These are phyloP conservation scores for Psilocybe tampanensis DNA, from an alignment of 768 basidiomycete species.

Conservation along the genomic window DNA sequence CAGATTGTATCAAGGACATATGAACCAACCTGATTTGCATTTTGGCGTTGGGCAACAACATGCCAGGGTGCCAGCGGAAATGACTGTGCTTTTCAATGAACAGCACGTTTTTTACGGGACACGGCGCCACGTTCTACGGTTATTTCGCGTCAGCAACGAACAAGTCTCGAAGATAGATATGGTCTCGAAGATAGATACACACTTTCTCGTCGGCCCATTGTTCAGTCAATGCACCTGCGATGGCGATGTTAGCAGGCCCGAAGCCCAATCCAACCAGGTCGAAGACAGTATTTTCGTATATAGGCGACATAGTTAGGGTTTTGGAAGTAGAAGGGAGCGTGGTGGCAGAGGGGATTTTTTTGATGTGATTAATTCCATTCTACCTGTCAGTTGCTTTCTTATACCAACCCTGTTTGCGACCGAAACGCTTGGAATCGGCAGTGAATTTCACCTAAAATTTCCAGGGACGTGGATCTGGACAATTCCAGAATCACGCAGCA, in stretches of 20 bases:
- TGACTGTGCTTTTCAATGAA: slow-evolving; percentile 51
- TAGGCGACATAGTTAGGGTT: slow-evolving; percentile 20
- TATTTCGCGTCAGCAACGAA: slow-evolving; percentile 1
- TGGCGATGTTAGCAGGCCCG: slow-evolving; percentile 55
- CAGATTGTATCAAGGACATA: neutral
- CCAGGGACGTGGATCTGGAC: slow-evolving; percentile 12
- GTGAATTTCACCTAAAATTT: neutral
- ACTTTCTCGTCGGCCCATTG: slow-evolving; percentile 28
- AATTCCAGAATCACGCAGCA: neutral
- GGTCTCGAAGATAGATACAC: neutral
- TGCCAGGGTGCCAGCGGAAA: slow-evolving; percentile 59
- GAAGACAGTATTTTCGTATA: slow-evolving; percentile 27
- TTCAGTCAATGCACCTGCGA: slow-evolving; percentile 52
- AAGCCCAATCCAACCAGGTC: slow-evolving; percentile 55
- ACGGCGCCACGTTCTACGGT: slow-evolving; percentile 1
- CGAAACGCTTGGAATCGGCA: slow-evolving; percentile 8
- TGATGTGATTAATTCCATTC: no score
- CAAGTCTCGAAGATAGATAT: no score
- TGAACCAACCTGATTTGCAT: slow-evolving; percentile 53
- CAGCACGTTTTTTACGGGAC: slow-evolving; percentile 31
- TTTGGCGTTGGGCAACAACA: slow-evolving; percentile 51
- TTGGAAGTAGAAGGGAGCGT: no score
- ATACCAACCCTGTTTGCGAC: no score
- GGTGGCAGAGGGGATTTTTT: no score
- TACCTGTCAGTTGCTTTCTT: no score